These are phyloP conservation scores for Oryza meridionalis DNA, from an alignment of 176 grass and related monocot genomes.

Conservation along the genomic window DNA sequence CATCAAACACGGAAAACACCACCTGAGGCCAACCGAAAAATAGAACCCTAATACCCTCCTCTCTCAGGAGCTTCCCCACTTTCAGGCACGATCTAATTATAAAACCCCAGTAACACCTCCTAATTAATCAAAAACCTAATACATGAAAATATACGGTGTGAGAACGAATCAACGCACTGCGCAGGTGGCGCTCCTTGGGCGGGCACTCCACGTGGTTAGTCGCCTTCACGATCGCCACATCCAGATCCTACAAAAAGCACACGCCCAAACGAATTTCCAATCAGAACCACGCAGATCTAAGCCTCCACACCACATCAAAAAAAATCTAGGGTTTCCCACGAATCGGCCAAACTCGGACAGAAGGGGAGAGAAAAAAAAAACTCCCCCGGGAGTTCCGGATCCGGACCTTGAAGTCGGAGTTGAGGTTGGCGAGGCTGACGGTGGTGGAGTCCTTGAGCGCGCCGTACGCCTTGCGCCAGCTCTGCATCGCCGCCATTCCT, in stretches of 20 bases:
- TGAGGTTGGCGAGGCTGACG: constrained; percentile 90
- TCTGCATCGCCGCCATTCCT: constrained; percentile 85
- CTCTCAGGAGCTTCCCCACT: neutral
- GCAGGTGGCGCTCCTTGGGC: constrained; percentile 96
- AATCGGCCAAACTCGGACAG: constrained; percentile 20
- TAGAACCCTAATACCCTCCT: neutral
- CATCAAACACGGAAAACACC: constrained; percentile 18
- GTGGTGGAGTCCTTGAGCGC: constrained; percentile 95
- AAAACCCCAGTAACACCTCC: constrained; percentile 32
- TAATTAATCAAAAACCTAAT: constrained; percentile 37
- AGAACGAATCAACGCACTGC: constrained; percentile 67
- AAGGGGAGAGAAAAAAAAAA: neutral
- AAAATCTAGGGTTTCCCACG: constrained; percentile 31
- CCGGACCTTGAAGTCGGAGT: constrained; percentile 95
- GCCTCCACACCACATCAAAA: neutral
- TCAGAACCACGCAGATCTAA: constrained; percentile 54
- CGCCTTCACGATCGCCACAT: constrained; percentile 99
- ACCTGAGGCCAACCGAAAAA: neutral
- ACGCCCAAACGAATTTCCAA: neutral
- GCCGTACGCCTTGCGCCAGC: constrained; percentile 99
- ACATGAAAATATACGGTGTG: constrained; percentile 10
- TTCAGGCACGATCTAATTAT: constrained; percentile 44
- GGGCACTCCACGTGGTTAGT: constrained; percentile 93
- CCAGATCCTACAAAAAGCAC: constrained; percentile 86
- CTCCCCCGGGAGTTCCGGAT: neutral